Base-by-base conservation (phyloP, 2,329 filamentous ascomycete genomes). In the Aspergillus versicolor region DNA sequence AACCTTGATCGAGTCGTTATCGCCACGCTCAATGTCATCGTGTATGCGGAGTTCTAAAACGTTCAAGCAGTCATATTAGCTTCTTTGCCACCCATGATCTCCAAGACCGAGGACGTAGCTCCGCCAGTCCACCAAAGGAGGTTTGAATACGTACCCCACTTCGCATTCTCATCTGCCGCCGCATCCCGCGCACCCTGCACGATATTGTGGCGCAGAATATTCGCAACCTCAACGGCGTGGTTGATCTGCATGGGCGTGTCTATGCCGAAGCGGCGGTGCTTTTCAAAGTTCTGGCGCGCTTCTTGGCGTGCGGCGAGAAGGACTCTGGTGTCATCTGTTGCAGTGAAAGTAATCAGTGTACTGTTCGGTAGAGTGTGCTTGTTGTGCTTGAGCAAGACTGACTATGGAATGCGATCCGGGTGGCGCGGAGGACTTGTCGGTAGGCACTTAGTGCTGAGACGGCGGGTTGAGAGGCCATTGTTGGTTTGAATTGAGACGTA, bases 1-100 rank as follows among this genome's bases (percentile, higher is more conserved):
- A 2, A 85, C 79, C 75, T 92, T 95, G 67, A 97, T 85, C 34
- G 88, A 90, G 66, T 97, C 92, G 70, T 99, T 99, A 76, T 97
- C 90, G 53, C 94, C 92, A 63, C 91, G 83, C 75, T 99, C 93
- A 30, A 89, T 99, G 63, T 96, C 80, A 60, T 96, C 84, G 73
- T 97, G 94, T 75, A 99, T 97, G 51, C 88, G 84, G 56, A 97
- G 78, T 71, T 89, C 92, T 97, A 61, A 21, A 38, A 5, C 40
- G 5, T 22, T 38, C 34, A 47, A n/a, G 11, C n/a, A 47, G 13
- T 34, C 44, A 53, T 3, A 24, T 59, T 57, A 61, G 52, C 38
- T n/a, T 44, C 30, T 15, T 19, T 8, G 6, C 7, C n/a, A 40
- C 17, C 15, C 34, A 37, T 37, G 5, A 37, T 37, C 13, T n/a